A percentile compares a stretch with the other conserved stretches of the same genome.
Conservation (phyloP, 177 flowering plant genomes). For the Vitis hybrid region DNA sequence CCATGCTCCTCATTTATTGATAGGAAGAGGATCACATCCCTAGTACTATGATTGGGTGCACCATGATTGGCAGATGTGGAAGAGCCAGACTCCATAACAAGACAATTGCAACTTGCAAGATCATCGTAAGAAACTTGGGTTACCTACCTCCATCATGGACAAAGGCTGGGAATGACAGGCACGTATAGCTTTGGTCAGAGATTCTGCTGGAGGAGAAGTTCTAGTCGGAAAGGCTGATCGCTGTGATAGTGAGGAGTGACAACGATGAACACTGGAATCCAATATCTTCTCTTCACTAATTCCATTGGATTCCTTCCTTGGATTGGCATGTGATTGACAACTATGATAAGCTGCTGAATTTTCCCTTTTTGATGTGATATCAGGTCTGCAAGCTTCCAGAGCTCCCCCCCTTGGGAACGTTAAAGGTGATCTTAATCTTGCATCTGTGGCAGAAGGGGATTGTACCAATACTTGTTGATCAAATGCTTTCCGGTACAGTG, state of each 20-base stretch:
- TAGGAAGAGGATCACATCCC: background rate
- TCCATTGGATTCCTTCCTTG: slow-evolving; percentile 30
- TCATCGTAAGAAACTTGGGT: background rate
- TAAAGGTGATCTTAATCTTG: slow-evolving; percentile 34
- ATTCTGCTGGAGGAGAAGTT: slow-evolving; percentile 59
- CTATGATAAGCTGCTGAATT: slow-evolving; percentile 29
- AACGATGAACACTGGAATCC: slow-evolving; percentile 63
- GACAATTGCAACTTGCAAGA: background rate
- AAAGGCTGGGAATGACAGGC: slow-evolving; percentile 89
- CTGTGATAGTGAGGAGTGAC: slow-evolving; percentile 74
- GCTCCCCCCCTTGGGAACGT: slow-evolving; percentile 31
- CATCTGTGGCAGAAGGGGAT: slow-evolving; percentile 47
- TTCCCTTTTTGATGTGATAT: slow-evolving; percentile 27
- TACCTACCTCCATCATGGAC: slow-evolving; percentile 48
- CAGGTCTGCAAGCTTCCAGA: slow-evolving; percentile 36
- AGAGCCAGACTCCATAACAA: background rate
- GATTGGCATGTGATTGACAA: slow-evolving; percentile 18
- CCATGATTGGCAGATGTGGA: background rate
- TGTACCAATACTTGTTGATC: slow-evolving; percentile 47
- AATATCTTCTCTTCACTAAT: slow-evolving; percentile 31
- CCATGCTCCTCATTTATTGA: background rate
- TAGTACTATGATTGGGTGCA: too few species aligned
- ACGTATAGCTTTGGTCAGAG: slow-evolving; percentile 43
- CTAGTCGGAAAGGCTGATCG: slow-evolving; percentile 40
- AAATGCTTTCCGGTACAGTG: slow-evolving; percentile 74